Evolutionary conservation across 768 basidiomycete genomes (phyloP), one percentile per base, ranked within the genome.

Genomic region (Trametes sanguinea): DNA sequence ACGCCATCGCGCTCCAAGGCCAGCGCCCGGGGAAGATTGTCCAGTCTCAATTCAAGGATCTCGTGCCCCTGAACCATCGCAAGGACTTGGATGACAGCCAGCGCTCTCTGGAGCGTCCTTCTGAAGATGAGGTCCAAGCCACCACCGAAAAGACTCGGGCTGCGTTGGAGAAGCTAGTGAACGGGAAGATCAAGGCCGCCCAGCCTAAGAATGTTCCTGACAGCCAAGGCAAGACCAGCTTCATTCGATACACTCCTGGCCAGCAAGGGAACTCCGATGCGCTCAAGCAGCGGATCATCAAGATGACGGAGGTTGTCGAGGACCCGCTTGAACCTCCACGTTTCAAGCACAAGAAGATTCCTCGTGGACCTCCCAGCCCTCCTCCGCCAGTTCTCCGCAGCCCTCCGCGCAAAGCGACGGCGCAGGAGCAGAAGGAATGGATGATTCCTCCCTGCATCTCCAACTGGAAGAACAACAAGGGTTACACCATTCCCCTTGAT

Each of bases 391-490:
- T 98, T 2, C 78, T 99, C 40, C 87, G 95, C 42, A 94, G 91
- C 79, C 97, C 97, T 10, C 97, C 97, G 6, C 83, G 97, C 57
- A 95, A 97, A 71, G 95, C 95, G 3, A 96, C 96, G 0, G 91
- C 92, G 7, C 92, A 94, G 57, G 97, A 99, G 72, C 96, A 98
- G 78, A 99, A 98, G 77, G 97, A 98, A 71, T 98, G 97, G 97
- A 97, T 98, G 95, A 98, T 99, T 60, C 97, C 97, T 16, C 97
- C 97, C 16, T 98, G 96, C 74, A 98, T 99, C 62, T 96, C 94
- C 30, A 99, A 99, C 77, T 99, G 97, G 97, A 99, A 99, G 80
- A 99, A 99, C 81, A 98, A 98, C 86, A 99, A 98, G 77, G 97
- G 97, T 83, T 99, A 95, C 74, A 98, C 97, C 1, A 98, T 98